phyloP scores from a whole-genome alignment of 805 yeast genomes.

The Kluyveromyces lactis region DNA sequence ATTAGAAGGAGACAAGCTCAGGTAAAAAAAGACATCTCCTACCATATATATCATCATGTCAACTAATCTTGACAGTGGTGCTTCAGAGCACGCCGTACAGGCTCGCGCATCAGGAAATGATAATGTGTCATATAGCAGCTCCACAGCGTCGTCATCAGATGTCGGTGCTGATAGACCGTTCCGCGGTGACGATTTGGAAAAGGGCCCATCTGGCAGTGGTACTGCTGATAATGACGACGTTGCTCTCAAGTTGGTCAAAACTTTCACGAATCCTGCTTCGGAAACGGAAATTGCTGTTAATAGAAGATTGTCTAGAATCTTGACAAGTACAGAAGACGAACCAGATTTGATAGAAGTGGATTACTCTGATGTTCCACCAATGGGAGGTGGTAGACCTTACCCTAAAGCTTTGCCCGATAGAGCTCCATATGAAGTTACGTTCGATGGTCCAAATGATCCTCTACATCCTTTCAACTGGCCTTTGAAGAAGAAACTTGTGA shows the following conservation, averaged over 20 bases:
- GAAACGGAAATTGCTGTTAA: slow-evolving; percentile 22
- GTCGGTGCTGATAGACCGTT: neutral
- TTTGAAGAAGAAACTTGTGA: slow-evolving; percentile 34
- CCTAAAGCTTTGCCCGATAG: slow-evolving; percentile 55
- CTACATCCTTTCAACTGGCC: slow-evolving; percentile 76
- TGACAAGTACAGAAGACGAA: slow-evolving; percentile 33
- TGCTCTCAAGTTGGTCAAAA: slow-evolving; percentile 7
- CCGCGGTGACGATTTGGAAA: slow-evolving; percentile 1
- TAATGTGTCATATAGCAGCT: neutral
- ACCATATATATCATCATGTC: no score
- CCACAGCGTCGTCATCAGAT: neutral
- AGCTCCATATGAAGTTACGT: slow-evolving; percentile 55
- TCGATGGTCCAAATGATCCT: slow-evolving; percentile 75
- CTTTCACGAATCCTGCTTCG: slow-evolving; percentile 12
- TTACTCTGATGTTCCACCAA: slow-evolving; percentile 38
- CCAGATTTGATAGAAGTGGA: slow-evolving; percentile 21
- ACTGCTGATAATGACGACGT: neutral
- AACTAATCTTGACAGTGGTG: no score
- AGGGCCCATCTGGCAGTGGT: neutral
- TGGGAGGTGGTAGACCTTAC: slow-evolving; percentile 61
- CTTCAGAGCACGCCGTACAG: no score
- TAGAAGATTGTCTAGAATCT: slow-evolving; percentile 33
- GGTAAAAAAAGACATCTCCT: no score
- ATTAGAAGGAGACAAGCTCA: no score
- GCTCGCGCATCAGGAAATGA: no score